Base-by-base conservation (phyloP, 805 yeast species). In the Saccharomycopsis amapae region DNA sequence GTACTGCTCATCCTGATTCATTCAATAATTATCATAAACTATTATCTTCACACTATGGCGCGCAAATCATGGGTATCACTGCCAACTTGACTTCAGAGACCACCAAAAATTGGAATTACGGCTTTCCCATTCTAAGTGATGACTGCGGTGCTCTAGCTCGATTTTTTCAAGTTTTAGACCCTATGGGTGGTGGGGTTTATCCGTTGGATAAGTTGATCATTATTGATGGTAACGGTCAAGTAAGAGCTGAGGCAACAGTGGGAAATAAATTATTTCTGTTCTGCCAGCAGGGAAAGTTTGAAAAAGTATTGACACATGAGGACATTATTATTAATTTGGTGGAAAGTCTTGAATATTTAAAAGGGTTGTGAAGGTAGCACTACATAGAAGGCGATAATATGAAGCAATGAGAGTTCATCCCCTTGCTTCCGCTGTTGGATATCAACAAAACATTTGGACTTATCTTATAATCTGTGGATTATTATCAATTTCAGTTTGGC, bases 181-280 rank as follows among this genome's bases (percentile, higher is more conserved):
- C 68, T 2, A 45, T 64, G 6, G 68, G 68, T 20, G 68, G 68
- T 23, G 66, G 65, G 1, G 38, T 56, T 12, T 64, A 57, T 49
- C 65, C 68, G 0, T 38, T 62, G 19, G 58, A 60, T 12, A 56
- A 62, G 17, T 51, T 64, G 5, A 22, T 64, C 9, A 23, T 62
- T 7, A 60, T 57, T 42, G 58, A 61, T 40, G 24, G 30, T 13
- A 5, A 23, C 3, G 62, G 61, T 4, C 12, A 19, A 15, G 38
- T 36, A 3, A 32, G 30, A 23, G 47, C 46, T 5, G 17, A 31
- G 15, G 17, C 17, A n/a, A 31, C 10, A 9, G 17, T 31, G 9
- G 17, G 15, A 7, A 31, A 6, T 31, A 6, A 31, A 9, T 31
- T 9, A 13, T 31, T 7, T 9, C n/a, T n/a, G n/a, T n/a, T n/a